These are phyloP conservation scores for Eucalyptus erythrocorys DNA, from an alignment of 345 rosid genomes.

Conservation along the genomic window DNA sequence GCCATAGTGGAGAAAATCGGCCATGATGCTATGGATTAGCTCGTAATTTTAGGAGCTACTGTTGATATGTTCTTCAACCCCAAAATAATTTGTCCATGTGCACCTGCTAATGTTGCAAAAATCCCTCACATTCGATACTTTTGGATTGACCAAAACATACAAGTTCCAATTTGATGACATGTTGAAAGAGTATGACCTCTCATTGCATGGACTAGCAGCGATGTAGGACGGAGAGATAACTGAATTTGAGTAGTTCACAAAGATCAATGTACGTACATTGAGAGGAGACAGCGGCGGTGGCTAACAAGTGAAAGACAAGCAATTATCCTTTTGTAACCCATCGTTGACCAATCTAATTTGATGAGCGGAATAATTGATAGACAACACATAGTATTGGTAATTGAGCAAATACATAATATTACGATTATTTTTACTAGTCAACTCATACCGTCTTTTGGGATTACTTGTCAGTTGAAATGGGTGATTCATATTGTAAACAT, in stretches of 20 bases:
- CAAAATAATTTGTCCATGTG: neutral
- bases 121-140: neutral
- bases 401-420: rapidly evolving
- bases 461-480: rapidly evolving
- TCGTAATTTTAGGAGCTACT: neutral
- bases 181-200: neutral
- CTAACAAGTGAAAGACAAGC: neutral
- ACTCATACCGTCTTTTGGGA: rapidly evolving
- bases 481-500: neutral
- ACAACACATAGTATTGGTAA: rapidly evolving
- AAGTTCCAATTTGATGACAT: neutral
- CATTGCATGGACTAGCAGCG: neutral
- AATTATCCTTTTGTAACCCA: neutral
- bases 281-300: too few relatives aligned
- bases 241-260: neutral
- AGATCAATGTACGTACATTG: neutral
- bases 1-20: neutral
- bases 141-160: neutral
- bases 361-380: neutral
- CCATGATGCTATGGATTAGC: neutral
- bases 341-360: neutral
- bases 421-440: neutral
- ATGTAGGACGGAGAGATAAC: neutral
- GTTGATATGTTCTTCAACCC: neutral
- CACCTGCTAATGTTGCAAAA: neutral